Evolutionary conservation across 371 early-diverging fungal genomes (phyloP), one percentile per base, ranked within the genome.

Genomic region (Circinella umbellata): DNA sequence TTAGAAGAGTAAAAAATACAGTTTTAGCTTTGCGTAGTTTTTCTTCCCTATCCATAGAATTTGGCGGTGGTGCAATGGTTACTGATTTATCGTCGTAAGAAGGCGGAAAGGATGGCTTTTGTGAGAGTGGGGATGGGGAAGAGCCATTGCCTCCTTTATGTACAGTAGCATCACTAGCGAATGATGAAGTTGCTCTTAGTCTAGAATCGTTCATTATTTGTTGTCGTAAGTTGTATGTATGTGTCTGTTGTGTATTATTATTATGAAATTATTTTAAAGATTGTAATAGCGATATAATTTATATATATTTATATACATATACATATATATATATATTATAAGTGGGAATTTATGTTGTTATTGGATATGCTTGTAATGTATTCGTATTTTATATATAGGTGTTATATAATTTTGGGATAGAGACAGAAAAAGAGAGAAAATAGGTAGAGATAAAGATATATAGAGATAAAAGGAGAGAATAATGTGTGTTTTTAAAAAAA

Each of bases 111-210:
- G 72, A 38, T 15, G 64, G 63, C 34, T 71, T 72, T 27, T 67
- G 64, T n/a, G 70, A 64, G 13, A 65, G 65, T 51, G 70, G 70
- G n/a, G 65, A 65, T 59, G 65, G 61, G 37, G 61, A 60, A 18
- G 47, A 55, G 17, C 42, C 27, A 48, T 59, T 57, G 37, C 46
- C 46, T 61, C 63, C 62, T 38, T 51, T 63, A 46, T 63, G 61
- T 14, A 70, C 46, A 7, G 70, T 74, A 3, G 63, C 70, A 34
- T 67, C 74, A 51, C 74, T 74, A 13, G 74, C 64, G 18, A 70
- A 74, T 34, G 74, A 70, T 7, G 68, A 38, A 10, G 66, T 60
- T 13, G 69, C 63, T 39, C 66, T 69, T 54, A 70, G 63, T 69
- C 57, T 74, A 17, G 69, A 35, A 53, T 66, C 70, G 36, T 69